Conservation (phyloP, 495 filamentous ascomycete species). For the Amniculicola lignicola region DNA sequence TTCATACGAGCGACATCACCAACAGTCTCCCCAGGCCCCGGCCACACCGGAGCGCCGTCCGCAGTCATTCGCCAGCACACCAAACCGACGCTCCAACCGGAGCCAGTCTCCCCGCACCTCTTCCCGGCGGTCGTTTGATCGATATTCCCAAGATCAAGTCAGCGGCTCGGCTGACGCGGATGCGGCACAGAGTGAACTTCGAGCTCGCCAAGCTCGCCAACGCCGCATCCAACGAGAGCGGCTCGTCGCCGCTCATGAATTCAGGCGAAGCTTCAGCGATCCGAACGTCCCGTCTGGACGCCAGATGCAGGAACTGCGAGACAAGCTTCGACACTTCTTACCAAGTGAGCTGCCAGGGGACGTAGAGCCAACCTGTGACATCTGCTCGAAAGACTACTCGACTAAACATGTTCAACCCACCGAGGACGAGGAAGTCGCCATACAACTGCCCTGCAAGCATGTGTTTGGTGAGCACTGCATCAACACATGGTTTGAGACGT, state of each 20-base stretch:
- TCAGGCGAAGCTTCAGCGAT: too few relatives aligned
- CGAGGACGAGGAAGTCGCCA: slow-evolving; percentile 32
- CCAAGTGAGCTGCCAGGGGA: slow-evolving; percentile 27
- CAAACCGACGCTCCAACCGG: slow-evolving; percentile 17
- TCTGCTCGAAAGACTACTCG: slow-evolving; percentile 33
- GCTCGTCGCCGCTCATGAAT: too few relatives aligned
- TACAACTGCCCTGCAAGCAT: slow-evolving; percentile 33
- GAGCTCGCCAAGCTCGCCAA: neutral
- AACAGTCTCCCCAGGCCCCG: neutral
- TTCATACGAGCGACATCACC: slow-evolving; percentile 5
- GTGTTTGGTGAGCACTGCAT: slow-evolving; percentile 33
- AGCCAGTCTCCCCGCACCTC: slow-evolving; percentile 24
- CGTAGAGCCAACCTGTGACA: slow-evolving; percentile 20
- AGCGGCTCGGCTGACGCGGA: slow-evolving; percentile 1
- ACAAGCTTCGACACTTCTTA: slow-evolving; percentile 22
- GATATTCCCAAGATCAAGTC: slow-evolving; percentile 10
- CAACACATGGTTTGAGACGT: slow-evolving; percentile 33
- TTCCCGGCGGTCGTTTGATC: slow-evolving; percentile 12
- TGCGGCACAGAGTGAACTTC: too few relatives aligned
- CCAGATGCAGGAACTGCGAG: slow-evolving; percentile 23
- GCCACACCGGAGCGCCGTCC: slow-evolving; percentile 25
- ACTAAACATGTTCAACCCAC: slow-evolving; percentile 10
- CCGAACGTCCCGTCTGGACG: slow-evolving; percentile 1
- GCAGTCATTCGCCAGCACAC: neutral
- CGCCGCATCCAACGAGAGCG: neutral